These are phyloP conservation scores for Lichenothelia convexa DNA, from an alignment of 495 filamentous ascomycete species.

Conservation along the genomic window DNA sequence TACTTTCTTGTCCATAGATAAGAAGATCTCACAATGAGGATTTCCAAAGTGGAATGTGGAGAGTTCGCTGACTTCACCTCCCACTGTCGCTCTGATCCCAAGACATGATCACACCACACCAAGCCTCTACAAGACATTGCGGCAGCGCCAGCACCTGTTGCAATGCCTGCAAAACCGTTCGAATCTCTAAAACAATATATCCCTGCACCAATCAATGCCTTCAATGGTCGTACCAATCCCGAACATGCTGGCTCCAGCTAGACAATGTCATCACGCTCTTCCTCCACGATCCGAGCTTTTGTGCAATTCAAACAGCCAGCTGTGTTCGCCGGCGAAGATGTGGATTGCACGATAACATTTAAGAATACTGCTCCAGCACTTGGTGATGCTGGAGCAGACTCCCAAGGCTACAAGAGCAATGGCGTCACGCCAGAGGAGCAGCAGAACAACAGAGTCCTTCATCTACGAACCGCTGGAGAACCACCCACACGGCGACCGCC, in stretches of 20 bases:
- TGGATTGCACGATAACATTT: conserved; percentile 91
- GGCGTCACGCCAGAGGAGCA: conserved; percentile 18
- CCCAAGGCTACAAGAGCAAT: conserved; percentile 18
- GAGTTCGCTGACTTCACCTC: too few species aligned
- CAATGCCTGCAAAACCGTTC: not conserved
- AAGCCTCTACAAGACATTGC: not conserved
- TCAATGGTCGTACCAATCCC: not conserved
- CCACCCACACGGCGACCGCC: conserved; percentile 15
- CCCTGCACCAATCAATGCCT: not conserved
- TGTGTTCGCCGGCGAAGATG: conserved; percentile 85
- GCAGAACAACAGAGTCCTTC: conserved; percentile 26
- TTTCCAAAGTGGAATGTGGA: too few species aligned
- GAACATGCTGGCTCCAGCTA: not conserved
- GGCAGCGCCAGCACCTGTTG: too few species aligned
- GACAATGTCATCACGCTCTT: not conserved
- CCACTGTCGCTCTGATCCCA: too few species aligned
- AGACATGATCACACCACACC: too few species aligned
- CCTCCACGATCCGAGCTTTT: conserved; percentile 72
- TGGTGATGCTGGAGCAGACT: conserved; percentile 23
- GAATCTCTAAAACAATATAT: not conserved
- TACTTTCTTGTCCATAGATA: too few species aligned
- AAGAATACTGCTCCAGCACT: conserved; percentile 53
- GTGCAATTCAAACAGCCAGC: conserved; percentile 80
- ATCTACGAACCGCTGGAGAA: conserved; percentile 13
- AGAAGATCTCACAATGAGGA: too few species aligned